Evolutionary conservation across 1,284 basidiomycete genomes (phyloP).

Genomic region (Gomphus bonarii): DNA sequence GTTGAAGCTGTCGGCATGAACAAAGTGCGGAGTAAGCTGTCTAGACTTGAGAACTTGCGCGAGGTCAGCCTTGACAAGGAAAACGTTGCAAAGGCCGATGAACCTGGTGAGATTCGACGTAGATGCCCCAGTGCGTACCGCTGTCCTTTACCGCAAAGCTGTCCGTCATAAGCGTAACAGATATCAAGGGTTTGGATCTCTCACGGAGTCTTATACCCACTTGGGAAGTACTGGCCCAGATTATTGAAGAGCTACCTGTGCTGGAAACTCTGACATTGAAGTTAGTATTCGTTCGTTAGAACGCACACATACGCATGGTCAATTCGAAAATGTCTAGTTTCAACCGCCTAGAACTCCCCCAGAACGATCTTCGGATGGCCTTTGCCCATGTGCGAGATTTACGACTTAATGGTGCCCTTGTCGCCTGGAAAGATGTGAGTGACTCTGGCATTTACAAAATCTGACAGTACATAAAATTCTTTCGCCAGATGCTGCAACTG

Average conservation of each 20-base stretch:
- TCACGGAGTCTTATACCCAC: conserved; percentile 66
- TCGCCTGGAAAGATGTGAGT: conserved; percentile 59
- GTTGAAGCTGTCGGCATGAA: conserved; percentile 83
- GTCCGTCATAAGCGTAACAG: conserved; percentile 32
- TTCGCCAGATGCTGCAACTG: conserved; percentile 27
- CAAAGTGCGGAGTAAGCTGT: conserved; percentile 63
- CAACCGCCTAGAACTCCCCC: conserved; percentile 38
- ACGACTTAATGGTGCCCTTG: conserved; percentile 65
- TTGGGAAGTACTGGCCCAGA: conserved; percentile 63
- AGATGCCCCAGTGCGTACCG: conserved; percentile 60
- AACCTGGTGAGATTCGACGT: conserved; percentile 40
- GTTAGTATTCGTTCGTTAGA: conserved; percentile 30
- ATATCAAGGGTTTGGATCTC: conserved; percentile 71
- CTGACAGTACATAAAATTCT: background rate
- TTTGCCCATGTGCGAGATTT: conserved; percentile 56
- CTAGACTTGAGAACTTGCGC: conserved; percentile 55
- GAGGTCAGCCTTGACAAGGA: conserved; percentile 73
- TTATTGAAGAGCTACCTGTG: conserved; percentile 50
- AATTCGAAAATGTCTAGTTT: conserved; percentile 33
- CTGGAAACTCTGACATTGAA: conserved; percentile 69
- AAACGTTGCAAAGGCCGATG: conserved; percentile 46
- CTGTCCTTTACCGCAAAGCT: conserved; percentile 15
- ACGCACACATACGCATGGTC: conserved; percentile 9
- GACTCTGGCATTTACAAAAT: background rate
- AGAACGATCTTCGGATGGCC: conserved; percentile 20